These are phyloP conservation scores for Solanum rostratum DNA, from an alignment of 257 asterid species.

Conservation along the genomic window DNA sequence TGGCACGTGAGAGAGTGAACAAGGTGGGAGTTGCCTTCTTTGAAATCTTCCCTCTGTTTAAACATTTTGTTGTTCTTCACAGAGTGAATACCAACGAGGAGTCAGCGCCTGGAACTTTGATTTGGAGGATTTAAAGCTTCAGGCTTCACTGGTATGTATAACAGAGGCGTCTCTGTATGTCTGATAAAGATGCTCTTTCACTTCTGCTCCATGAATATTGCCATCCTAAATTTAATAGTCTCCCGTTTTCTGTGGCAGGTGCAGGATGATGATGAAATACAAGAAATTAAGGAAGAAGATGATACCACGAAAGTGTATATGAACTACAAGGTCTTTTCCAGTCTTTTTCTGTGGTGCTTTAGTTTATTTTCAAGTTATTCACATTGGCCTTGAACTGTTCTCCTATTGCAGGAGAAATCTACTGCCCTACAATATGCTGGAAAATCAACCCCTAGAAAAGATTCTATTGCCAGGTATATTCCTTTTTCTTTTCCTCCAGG, in stretches of 20 bases:
- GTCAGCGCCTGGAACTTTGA: slow-evolving; percentile 99
- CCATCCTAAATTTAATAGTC: not conserved
- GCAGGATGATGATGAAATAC: slow-evolving; percentile 72
- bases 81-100: slow-evolving; percentile 99
- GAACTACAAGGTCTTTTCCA: slow-evolving; percentile 37
- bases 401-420: not conserved
- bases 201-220: not conserved
- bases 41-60: not conserved
- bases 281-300: slow-evolving; percentile 63
- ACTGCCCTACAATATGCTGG: not conserved
- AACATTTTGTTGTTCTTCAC: slow-evolving; percentile 12
- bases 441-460: not conserved
- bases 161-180: not conserved
- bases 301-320: slow-evolving; percentile 19
- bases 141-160: slow-evolving; percentile 78
- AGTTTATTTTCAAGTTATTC: not conserved
- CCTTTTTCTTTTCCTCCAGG: not conserved
- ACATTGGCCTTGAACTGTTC: not conserved
- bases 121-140: slow-evolving; percentile 84
- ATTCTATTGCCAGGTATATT: slow-evolving; percentile 5
- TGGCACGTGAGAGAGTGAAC: not conserved
- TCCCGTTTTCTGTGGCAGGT: slow-evolving; percentile 35
- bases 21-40: not conserved
- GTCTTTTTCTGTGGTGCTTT: not conserved
- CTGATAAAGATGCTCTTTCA: not conserved